Base-by-base conservation (phyloP, 306 rosid species). In the Fragaria iinumae region DNA sequence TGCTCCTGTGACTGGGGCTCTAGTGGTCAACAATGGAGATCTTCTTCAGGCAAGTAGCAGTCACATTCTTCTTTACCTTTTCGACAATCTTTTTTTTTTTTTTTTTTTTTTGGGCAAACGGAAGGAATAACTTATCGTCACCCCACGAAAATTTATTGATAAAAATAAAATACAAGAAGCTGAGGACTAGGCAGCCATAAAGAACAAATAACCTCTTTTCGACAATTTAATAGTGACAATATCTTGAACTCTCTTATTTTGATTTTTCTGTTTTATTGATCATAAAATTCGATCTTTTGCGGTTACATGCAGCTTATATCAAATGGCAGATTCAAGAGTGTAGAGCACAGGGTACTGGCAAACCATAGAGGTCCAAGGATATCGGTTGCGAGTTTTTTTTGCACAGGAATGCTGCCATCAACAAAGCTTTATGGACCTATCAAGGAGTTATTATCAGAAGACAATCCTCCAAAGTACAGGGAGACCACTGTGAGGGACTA, bases 281-380 rank as follows among this genome's bases (percentile, higher is more conserved):
- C 34, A 62, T 62, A 12, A 8, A 27, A 4, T 12, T 27, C n/a
- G 56, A 50, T 55, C 18, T 62, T 62, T 62, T 62, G 18, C 1
- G 9, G 18, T 27, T 62, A 12, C n/a, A 12, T 62, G 38, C 67
- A 62, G 67, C 41, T 62, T 62, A 62, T 88, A 52, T 62, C 90
- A 20, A 88, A 88, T 43, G 90, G 82, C 53, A 84, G 56, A 77
- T 88, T 88, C 80, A 82, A 71, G 70, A 83, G 83, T 25, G 63
- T 74, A 47, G 80, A 78, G 39, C 83, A 83, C 49, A 74, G 83
- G 72, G 80, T 79, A 21, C 44, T 83, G 49, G 86, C 83, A 20
- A 78, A 71, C 57, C 71, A 1, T 43, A 20, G 4, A 34, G 82
- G 63, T 44, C 72, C 79, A 4, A 41, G 76, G 41, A 27, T 52